Conservation (phyloP, 1,284 basidiomycete genomes). For the Amylostereum chailletii region DNA sequence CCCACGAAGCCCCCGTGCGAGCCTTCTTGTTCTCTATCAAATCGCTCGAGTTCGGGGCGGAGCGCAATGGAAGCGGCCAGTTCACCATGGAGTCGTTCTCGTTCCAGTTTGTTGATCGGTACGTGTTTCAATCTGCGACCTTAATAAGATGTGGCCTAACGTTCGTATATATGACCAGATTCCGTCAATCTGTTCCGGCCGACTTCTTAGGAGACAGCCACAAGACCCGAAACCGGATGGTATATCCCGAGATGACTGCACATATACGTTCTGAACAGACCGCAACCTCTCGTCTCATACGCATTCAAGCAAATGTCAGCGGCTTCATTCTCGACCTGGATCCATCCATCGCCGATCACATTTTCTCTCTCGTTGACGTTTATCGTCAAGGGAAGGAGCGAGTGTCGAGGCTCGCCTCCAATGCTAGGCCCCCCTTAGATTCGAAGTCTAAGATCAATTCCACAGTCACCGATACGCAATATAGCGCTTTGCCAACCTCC, state of each 20-base stretch:
- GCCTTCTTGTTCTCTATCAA: constrained; percentile 82
- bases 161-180: constrained; percentile 34
- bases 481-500: constrained; percentile 38
- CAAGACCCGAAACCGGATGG: constrained; percentile 63
- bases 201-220: constrained; percentile 74
- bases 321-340: constrained; percentile 85
- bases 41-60: constrained; percentile 63
- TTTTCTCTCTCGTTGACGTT: constrained; percentile 78
- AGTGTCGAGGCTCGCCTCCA: constrained; percentile 52
- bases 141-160: neutral
- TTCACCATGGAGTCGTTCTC: constrained; percentile 66
- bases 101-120: constrained; percentile 80
- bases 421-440: constrained; percentile 32
- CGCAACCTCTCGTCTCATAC: constrained; percentile 45
- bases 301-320: constrained; percentile 68
- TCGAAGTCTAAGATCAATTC: constrained; percentile 12
- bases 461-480: constrained; percentile 20
- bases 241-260: constrained; percentile 77
- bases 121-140: constrained; percentile 15
- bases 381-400: constrained; percentile 78
- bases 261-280: constrained; percentile 56
- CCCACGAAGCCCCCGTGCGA: constrained; percentile 40
- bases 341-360: constrained; percentile 69
- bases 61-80: constrained; percentile 72
- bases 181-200: constrained; percentile 58